Evolutionary conservation across 2,329 filamentous ascomycete species (phyloP), one percentile per base, ranked within the genome.

Genomic region (Fusarium sp.): DNA sequence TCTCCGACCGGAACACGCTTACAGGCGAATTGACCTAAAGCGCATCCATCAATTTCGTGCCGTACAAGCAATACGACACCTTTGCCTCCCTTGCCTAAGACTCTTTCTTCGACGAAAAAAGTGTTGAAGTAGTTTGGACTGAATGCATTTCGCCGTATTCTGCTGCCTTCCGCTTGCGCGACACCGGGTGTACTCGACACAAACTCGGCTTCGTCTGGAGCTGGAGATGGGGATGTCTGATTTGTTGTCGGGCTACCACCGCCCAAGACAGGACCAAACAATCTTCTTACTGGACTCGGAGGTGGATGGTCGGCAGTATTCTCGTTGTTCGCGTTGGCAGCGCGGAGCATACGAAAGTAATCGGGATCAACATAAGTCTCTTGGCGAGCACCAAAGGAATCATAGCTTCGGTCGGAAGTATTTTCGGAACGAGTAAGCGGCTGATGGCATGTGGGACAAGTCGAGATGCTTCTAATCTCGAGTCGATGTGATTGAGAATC

Each of bases 1-100:
- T 99, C 92, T 17, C 96, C 93, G 6, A 99, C 96, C 0, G 96
- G 97, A 0, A 99, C 95, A 48, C 97, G 90, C 82, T 99, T 99
- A 85, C 96, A 99, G 15, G 96, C 96, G 81, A 97, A 99, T 71
- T 96, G 89, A 3, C 96, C 96, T 3, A 99, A 85, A 35, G 91
- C 88, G 46, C 97, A 95, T 26, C 93, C 92, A 79, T 98, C 96
- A 63, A 99, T 89, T 73, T 97, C 88, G 81, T 99, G 96, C 65
- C 93, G 90, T 13, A 99, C 96, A n/a, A 98, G 86, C 49, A 99
- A 82, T 3, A 99, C 96, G 6, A 99, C 94, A 0, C 96, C 96
- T 78, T 97, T 97, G 6, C 97, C 96, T 26, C 97, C 96, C 76
- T 92, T 89, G 0, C 96, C 96, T 1, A 99, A 86, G 76, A 95